Evolutionary conservation across 306 rosid genomes (phyloP), one percentile per base, ranked within the genome.

Genomic region (Notholithocarpus densiflorus): DNA sequence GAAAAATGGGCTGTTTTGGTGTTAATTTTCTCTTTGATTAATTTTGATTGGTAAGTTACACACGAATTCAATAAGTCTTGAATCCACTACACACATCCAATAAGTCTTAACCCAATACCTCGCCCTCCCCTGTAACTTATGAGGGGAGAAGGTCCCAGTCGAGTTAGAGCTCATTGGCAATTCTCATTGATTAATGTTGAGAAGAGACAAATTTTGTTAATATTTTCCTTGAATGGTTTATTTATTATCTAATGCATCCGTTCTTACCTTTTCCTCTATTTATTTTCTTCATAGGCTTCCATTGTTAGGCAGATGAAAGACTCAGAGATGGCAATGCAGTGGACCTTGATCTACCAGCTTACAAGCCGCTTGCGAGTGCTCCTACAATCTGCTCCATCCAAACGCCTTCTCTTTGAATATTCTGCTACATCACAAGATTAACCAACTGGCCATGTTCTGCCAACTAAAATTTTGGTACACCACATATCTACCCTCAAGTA

Each of bases 301-400:
- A 80, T 95, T 10, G 85, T 91, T 68, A 86, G 98, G 85, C 98
- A 92, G 80, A 92, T 95, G 98, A 92, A 90, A 86, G 98, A 91
- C 71, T 84, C 94, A 10, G 96, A 90, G 86, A 95, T 95, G 98
- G 98, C 88, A 34, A 89, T 87, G 87, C 97, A 90, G 75, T 93
- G 98, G 97, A 84, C 94, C 48, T 83, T 95, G 85, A 93, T 88
- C 78, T 95, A 95, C 89, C 94, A 90, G 87, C 97, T 92, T 43
- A 80, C 94, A 10, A 93, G 87, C 84, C 93, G 96, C 77, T 34
- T 95, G 87, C 89, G 97, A 17, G 82, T 91, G 80, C 86, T 90
- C 66, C 85, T 95, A 23, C 97, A 95, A 59, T 89, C 94, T 5
- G 90, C 88, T 51, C 93, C 97, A 2, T 88, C 92, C 73, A 84